Evolutionary conservation across 805 yeast species (phyloP).

Genomic region (Wickerhamomyces strasburgensis): DNA sequence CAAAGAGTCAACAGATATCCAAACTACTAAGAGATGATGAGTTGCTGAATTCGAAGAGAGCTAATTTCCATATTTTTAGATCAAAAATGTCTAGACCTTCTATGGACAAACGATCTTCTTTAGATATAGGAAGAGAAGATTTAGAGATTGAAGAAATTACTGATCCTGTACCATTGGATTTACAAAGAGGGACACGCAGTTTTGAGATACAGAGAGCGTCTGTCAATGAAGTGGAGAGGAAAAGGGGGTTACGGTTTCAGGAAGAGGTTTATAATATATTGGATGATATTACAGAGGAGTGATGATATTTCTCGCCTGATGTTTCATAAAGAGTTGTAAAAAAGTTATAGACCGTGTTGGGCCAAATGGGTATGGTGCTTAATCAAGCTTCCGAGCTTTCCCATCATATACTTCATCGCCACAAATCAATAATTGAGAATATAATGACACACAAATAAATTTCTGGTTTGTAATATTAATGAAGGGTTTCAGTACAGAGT

Average conservation of each 20-base stretch:
- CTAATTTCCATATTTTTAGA: constrained; percentile 36
- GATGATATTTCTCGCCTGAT: not conserved
- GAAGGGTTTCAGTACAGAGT: too few species aligned
- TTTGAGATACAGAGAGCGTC: constrained; percentile 26
- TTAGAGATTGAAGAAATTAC: constrained; percentile 7
- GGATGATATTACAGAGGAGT: constrained; percentile 22
- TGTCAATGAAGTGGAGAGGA: not conserved
- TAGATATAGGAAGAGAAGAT: constrained; percentile 17
- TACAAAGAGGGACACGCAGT: constrained; percentile 23
- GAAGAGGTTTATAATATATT: constrained; percentile 10
- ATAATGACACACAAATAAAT: too few species aligned
- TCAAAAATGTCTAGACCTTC: constrained; percentile 40
- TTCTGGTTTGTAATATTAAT: too few species aligned
- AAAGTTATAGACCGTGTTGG: too few species aligned
- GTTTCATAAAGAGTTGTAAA: too few species aligned
- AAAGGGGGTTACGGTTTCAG: not conserved
- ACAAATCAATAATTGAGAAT: too few species aligned
- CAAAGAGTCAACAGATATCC: constrained; percentile 32
- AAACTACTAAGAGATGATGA: constrained; percentile 29
- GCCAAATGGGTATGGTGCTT: too few species aligned
- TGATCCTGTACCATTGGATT: not conserved
- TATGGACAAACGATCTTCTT: constrained; percentile 23
- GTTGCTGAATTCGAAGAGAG: constrained; percentile 35
- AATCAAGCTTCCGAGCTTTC: too few species aligned
- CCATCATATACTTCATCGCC: too few species aligned